Evolutionary conservation across 306 rosid genomes (phyloP).

Genomic region (Pyrus bretschneideri): DNA sequence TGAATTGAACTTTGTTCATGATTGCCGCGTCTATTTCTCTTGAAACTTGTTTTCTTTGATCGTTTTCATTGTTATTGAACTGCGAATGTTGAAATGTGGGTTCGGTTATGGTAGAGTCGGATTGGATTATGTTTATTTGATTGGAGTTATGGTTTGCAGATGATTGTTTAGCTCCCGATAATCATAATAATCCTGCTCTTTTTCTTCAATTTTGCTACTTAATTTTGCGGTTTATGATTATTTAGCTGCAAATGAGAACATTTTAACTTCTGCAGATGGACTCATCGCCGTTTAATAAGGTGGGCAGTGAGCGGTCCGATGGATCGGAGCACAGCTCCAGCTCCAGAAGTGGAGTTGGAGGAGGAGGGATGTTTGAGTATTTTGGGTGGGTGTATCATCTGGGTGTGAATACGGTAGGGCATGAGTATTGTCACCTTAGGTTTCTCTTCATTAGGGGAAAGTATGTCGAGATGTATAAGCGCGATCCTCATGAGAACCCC

Average conservation of each 20-base stretch:
- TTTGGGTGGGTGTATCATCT: slow-evolving; percentile 90
- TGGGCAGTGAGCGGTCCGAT: slow-evolving; percentile 25
- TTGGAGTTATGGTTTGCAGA: not conserved
- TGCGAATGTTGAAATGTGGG: not conserved
- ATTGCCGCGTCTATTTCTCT: not conserved
- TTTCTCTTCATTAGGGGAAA: slow-evolving; percentile 67
- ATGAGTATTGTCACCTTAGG: slow-evolving; percentile 60
- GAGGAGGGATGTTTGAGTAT: slow-evolving; percentile 45
- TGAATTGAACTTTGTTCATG: not conserved
- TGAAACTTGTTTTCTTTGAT: not conserved
- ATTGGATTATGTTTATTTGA: not conserved
- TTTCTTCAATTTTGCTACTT: not conserved
- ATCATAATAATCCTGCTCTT: not conserved
- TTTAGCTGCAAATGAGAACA: not conserved
- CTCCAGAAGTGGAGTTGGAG: slow-evolving; percentile 1
- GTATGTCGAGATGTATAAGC: slow-evolving; percentile 67
- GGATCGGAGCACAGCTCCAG: slow-evolving; percentile 10
- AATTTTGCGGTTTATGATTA: not conserved
- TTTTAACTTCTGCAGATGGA: slow-evolving; percentile 8
- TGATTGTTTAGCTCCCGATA: not conserved
- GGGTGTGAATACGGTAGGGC: slow-evolving; percentile 71
- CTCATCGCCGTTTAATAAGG: slow-evolving; percentile 5
- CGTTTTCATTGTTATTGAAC: not conserved
- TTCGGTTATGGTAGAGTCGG: not conserved
- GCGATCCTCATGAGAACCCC: slow-evolving; percentile 68